Conservation (phyloP, 306 rosid species). For the Heteromeles arbutifolia region DNA sequence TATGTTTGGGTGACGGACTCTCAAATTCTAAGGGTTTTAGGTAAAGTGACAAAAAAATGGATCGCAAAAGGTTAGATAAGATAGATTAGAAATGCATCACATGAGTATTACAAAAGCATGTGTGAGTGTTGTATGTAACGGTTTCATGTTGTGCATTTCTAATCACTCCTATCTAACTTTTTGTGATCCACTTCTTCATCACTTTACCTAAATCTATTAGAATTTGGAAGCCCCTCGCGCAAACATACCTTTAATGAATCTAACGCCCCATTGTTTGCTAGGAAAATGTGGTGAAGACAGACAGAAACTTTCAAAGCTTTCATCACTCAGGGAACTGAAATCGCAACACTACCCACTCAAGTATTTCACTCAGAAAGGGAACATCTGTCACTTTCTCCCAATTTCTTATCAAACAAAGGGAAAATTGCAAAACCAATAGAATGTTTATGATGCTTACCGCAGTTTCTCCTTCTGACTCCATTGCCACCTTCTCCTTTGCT, state of each 20-base stretch:
- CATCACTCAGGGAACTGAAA: background rate
- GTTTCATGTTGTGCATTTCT: no score
- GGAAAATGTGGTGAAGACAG: background rate
- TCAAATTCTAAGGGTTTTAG: no score
- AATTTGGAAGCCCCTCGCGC: background rate
- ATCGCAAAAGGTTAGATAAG: no score
- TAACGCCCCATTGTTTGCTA: background rate
- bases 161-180: background rate
- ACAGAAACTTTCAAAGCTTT: background rate
- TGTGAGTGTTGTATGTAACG: no score
- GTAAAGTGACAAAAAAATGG: no score
- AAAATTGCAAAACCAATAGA: background rate
- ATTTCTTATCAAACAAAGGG: background rate
- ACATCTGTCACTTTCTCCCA: background rate
- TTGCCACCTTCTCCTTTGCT: constrained; percentile 19
- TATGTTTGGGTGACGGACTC: no score
- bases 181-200: background rate
- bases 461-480: constrained; percentile 81
- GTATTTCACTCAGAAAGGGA: background rate
- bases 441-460: constrained; percentile 47
- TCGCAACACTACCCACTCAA: background rate
- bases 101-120: no score
- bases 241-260: background rate
- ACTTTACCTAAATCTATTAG: background rate
- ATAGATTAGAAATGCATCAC: no score